Percentiles rank a stretch among this genome's conserved stretches.
phyloP scores from a whole-genome alignment of 2,329 filamentous ascomycete species.

The Didymella pomorum region DNA sequence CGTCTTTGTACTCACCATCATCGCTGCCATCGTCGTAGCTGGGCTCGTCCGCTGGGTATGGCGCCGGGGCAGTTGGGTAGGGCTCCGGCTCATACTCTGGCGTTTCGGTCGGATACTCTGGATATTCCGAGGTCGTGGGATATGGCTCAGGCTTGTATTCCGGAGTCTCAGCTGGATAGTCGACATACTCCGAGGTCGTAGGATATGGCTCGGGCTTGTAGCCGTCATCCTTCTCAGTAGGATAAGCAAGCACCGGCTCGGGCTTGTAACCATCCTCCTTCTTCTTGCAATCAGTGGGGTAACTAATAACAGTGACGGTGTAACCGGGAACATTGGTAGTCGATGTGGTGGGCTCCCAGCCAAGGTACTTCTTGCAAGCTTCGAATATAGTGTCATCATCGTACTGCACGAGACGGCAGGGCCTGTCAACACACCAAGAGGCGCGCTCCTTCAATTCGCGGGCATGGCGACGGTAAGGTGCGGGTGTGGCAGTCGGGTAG shows the following conservation, averaged over 20 bases:
- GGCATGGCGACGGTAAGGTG: constrained; percentile 10
- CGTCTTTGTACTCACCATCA: constrained; percentile 5
- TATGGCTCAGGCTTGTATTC: background rate
- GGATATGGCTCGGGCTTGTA: constrained; percentile 8
- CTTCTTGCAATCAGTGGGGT: constrained; percentile 18
- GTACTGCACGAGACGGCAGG: constrained; percentile 27
- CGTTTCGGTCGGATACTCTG: background rate
- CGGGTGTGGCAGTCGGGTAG: constrained; percentile 13
- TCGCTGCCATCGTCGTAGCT: constrained; percentile 6
- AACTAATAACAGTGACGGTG: constrained; percentile 14
- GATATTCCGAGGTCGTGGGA: background rate
- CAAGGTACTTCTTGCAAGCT: constrained; percentile 25
- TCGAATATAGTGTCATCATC: constrained; percentile 16
- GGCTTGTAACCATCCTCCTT: constrained; percentile 7
- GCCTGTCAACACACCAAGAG: constrained; percentile 23
- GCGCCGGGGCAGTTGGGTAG: background rate
- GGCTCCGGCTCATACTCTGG: background rate
- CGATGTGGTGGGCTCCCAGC: background rate
- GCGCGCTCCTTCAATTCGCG: constrained; percentile 1
- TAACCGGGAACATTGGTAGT: constrained; percentile 11
- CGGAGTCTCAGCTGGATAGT: background rate
- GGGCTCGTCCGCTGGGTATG: background rate
- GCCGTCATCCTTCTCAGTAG: background rate
- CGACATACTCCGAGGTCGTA: background rate
- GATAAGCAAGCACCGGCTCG: constrained; percentile 3